Evolutionary conservation across 2,329 filamentous ascomycete species (phyloP), one percentile per base, ranked within the genome.

Genomic region (Curvularia verruculosa): DNA sequence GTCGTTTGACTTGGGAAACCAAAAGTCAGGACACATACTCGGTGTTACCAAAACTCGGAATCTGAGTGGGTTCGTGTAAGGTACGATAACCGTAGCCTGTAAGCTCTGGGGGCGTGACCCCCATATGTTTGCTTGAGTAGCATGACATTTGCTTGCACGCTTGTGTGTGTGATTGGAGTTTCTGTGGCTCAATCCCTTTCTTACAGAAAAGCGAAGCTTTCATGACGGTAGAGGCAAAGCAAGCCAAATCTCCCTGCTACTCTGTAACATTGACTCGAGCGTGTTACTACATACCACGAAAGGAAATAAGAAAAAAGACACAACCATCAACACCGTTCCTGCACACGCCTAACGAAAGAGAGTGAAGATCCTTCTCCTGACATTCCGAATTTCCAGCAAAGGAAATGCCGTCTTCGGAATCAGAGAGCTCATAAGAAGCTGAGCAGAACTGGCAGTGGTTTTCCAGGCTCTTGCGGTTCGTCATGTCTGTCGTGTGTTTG

Each of bases 221-320:
- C 43, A 45, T 45, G 43, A 45, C 18, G 10, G 43, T 28, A 45
- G 43, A 45, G 43, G 43, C 26, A 45, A 45, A 29, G 23, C 43
- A 29, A 45, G n/a, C 43, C 41, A 9, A 31, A 37, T 43, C 31
- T 48, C 43, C 29, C 53, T 57, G 39, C 40, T 39, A 43, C 46
- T 57, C 26, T 49, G 36, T 57, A 45, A 54, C 45, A 49, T 57
- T 45, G 40, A 59, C 51, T 52, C 26, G 49, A 51, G 50, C 49
- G 58, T 64, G 58, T 67, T 67, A 57, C 67, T 70, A 70, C 67
- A 68, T 70, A 68, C 63, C 61, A 36, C 50, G 54, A 55, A 64
- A 63, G 60, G 58, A 58, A 49, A 56, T 59, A 60, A 64, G 52
- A 48, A 48, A 48, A 48, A 36, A 24, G 45, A 58, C 56, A 56